phyloP scores from a whole-genome alignment of 2,329 filamentous ascomycete species.

The Colletotrichum sp. region DNA sequence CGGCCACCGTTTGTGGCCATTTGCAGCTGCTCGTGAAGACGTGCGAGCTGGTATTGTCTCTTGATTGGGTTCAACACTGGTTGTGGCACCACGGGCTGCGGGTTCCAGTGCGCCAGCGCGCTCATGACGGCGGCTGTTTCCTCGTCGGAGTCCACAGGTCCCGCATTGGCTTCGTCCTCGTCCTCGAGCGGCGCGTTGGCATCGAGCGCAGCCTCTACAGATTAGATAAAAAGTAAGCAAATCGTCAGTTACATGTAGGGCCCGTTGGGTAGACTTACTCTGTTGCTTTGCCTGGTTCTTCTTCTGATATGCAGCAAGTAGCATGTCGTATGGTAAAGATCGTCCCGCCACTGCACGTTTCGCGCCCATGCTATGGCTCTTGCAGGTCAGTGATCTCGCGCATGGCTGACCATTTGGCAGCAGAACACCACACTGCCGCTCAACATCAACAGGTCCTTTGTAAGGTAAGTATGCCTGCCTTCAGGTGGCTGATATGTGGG shows the following conservation, averaged over 20 bases:
- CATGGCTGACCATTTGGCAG: constrained; percentile 87
- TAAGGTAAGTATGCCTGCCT: not conserved
- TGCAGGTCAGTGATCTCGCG: constrained; percentile 88
- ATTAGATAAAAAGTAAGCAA: not conserved
- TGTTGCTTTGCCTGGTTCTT: constrained; percentile 99
- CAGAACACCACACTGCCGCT: constrained; percentile 89
- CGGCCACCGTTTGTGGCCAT: constrained; percentile 70
- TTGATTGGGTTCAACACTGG: constrained; percentile 66
- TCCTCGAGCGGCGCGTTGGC: constrained; percentile 91
- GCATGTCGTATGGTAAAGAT: constrained; percentile 90
- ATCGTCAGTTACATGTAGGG: not conserved
- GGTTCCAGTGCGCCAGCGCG: constrained; percentile 76
- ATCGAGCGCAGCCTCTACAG: constrained; percentile 88
- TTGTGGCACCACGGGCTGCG: constrained; percentile 77
- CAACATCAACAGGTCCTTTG: constrained; percentile 85
- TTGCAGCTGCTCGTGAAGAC: constrained; percentile 69
- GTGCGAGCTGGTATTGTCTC: constrained; percentile 66
- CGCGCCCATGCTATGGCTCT: constrained; percentile 93
- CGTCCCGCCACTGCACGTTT: constrained; percentile 88
- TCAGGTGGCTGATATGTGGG: not conserved
- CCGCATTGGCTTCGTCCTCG: constrained; percentile 79
- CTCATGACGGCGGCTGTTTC: constrained; percentile 90
- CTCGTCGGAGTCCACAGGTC: constrained; percentile 91
- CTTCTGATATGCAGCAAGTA: constrained; percentile 88
- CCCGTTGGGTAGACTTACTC: constrained; percentile 61